Conservation (phyloP, 148 eudicot genomes). For the Silene latifolia region DNA sequence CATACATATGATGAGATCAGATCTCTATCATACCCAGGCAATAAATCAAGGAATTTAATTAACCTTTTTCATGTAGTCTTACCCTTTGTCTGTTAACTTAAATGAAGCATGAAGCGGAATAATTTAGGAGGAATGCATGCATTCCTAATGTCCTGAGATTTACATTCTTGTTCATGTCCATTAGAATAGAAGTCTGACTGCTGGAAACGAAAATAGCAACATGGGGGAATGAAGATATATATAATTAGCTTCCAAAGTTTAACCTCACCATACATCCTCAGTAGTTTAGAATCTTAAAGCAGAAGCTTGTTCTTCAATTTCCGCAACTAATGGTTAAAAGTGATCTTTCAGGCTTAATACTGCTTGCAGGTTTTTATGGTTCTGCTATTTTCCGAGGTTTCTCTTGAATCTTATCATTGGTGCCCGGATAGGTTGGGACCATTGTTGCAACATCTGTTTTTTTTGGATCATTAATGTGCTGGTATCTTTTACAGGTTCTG, state of each 20-base stretch:
- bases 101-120: neutral
- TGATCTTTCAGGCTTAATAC: neutral
- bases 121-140: neutral
- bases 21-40: neutral
- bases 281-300: neutral
- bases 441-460: neutral
- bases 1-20: neutral
- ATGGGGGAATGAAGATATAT: neutral
- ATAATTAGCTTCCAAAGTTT: neutral
- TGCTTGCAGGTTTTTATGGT: neutral
- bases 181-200: neutral
- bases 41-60: neutral
- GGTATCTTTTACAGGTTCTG: constrained; percentile 39
- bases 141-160: too few relatives aligned
- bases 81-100: neutral
- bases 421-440: neutral
- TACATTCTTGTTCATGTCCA: neutral
- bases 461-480: neutral
- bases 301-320: neutral
- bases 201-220: neutral
- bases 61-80: neutral
- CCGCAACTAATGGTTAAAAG: neutral
- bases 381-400: neutral
- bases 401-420: neutral
- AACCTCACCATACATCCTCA: neutral